Percentiles rank a stretch among this genome's conserved stretches.
These are phyloP conservation scores for Borovskyia barvae DNA, from an alignment of 208 protist genomes.

Conservation along the genomic window DNA sequence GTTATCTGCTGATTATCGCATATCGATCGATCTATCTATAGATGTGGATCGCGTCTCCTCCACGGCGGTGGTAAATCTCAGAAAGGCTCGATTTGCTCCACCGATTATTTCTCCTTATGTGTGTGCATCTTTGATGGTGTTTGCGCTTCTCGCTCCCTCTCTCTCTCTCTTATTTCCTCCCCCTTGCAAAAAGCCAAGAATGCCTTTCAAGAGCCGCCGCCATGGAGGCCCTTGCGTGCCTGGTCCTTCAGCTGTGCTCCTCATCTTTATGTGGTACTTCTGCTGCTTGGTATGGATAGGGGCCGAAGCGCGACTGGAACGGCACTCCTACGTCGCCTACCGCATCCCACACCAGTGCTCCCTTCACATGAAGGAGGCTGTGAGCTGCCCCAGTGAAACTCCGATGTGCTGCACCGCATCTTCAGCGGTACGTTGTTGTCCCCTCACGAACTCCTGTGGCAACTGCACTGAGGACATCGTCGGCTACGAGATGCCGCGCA, in stretches of 20 bases:
- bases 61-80: too few relatives aligned
- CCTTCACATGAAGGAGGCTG: slow-evolving; percentile 17
- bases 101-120: not conserved
- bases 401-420: slow-evolving; percentile 36
- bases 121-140: not conserved
- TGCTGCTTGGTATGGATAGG: too few relatives aligned
- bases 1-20: too few relatives aligned
- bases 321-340: slow-evolving; percentile 20
- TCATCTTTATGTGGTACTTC: slow-evolving; percentile 6
- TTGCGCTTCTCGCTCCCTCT: not conserved
- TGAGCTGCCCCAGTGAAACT: slow-evolving; percentile 11
- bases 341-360: slow-evolving; percentile 30
- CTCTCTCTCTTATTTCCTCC: not conserved
- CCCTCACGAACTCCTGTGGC: slow-evolving; percentile 19
- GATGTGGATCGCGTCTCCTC: too few relatives aligned
- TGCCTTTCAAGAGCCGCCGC: too few relatives aligned
- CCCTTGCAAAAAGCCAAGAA: too few relatives aligned
- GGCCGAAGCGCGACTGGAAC: slow-evolving; percentile 10
- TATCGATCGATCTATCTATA: too few relatives aligned
- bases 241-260: not conserved
- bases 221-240: too few relatives aligned
- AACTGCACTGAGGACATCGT: slow-evolving; percentile 19
- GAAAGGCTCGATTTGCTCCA: too few relatives aligned
- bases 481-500: slow-evolving; percentile 35
- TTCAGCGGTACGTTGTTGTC: slow-evolving; percentile 32